Percentiles rank a stretch among this genome's conserved stretches.
phyloP scores from a whole-genome alignment of 75 land plant species.

The Azolla pinnata region DNA sequence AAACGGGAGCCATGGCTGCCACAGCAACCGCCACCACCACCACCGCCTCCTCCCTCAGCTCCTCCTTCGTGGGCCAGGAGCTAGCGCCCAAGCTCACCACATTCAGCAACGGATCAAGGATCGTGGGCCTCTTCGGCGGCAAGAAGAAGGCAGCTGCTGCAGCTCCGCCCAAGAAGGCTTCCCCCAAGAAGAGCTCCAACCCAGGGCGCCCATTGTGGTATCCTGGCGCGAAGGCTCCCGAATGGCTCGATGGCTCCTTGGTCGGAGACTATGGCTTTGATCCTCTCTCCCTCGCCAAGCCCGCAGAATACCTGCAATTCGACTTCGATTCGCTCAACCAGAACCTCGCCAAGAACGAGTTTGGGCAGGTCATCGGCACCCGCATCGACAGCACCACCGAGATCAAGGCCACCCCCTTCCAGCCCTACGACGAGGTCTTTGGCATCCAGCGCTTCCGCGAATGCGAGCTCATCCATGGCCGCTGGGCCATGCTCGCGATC shows the following conservation, averaged over 20 bases:
- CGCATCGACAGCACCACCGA: constrained; percentile 17
- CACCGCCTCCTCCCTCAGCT: constrained; percentile 39
- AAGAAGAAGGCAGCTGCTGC: constrained; percentile 26
- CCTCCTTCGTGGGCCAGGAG: constrained; percentile 41
- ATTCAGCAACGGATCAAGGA: constrained; percentile 15
- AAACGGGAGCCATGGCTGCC: constrained; percentile 5
- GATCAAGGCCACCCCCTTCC: constrained; percentile 65
- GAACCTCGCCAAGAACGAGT: constrained; percentile 78
- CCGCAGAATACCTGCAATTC: constrained; percentile 79
- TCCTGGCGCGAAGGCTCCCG: constrained; percentile 85
- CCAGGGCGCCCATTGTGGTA: constrained; percentile 75
- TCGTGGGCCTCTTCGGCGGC: constrained; percentile 62
- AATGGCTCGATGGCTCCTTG: constrained; percentile 74
- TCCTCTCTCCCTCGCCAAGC: constrained; percentile 86
- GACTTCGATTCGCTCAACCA: constrained; percentile 85
- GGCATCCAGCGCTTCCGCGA: constrained; percentile 73
- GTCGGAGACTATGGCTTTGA: constrained; percentile 99
- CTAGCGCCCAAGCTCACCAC: constrained; percentile 21
- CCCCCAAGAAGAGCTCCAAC: constrained; percentile 15
- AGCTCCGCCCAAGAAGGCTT: too few species aligned
- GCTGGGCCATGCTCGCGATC: constrained; percentile 97
- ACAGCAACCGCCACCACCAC: constrained; percentile 32
- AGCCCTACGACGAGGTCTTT: constrained; percentile 30
- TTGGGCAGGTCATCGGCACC: constrained; percentile 41
- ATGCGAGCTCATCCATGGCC: constrained; percentile 64